phyloP scores from a whole-genome alignment of 179 eudicot species.

The Gypsophila paniculata region DNA sequence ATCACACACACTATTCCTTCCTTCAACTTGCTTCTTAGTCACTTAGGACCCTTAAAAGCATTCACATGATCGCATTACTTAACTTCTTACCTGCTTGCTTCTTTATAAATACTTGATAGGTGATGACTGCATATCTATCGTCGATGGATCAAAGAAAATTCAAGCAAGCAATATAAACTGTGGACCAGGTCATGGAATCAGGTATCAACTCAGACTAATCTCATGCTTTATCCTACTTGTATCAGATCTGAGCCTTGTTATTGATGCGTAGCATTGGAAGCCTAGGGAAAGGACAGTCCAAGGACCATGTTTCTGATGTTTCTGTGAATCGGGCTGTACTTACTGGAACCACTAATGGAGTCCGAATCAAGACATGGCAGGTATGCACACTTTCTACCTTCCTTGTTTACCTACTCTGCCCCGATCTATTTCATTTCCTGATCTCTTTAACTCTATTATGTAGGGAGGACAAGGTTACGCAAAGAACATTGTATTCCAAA shows the following conservation, averaged over 20 bases:
- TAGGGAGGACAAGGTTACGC: constrained; percentile 71
- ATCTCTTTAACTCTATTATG: neutral
- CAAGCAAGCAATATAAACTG: constrained; percentile 43
- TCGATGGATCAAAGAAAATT: constrained; percentile 59
- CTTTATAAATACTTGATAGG: constrained; percentile 31
- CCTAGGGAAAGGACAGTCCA: constrained; percentile 41
- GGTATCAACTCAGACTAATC: constrained; percentile 35
- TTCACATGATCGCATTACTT: too few species aligned
- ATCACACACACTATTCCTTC: too few species aligned
- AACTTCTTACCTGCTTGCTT: too few species aligned
- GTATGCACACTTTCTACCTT: constrained; percentile 22
- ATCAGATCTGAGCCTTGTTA: neutral
- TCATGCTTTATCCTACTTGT: neutral
- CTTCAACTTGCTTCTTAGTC: too few species aligned
- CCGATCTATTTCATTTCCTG: neutral
- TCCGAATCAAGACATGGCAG: constrained; percentile 61
- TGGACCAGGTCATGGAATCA: constrained; percentile 95
- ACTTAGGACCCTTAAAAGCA: too few species aligned
- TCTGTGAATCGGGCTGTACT: constrained; percentile 39
- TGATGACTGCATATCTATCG: constrained; percentile 82
- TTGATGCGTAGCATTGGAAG: constrained; percentile 51
- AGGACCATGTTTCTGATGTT: constrained; percentile 45
- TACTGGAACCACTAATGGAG: constrained; percentile 53
- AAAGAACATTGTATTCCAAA: constrained; percentile 52
- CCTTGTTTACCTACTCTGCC: neutral